Percentiles rank a stretch among this genome's conserved stretches.
Evolutionary conservation across 768 basidiomycete genomes (phyloP).

Genomic region (Calocybe indica): DNA sequence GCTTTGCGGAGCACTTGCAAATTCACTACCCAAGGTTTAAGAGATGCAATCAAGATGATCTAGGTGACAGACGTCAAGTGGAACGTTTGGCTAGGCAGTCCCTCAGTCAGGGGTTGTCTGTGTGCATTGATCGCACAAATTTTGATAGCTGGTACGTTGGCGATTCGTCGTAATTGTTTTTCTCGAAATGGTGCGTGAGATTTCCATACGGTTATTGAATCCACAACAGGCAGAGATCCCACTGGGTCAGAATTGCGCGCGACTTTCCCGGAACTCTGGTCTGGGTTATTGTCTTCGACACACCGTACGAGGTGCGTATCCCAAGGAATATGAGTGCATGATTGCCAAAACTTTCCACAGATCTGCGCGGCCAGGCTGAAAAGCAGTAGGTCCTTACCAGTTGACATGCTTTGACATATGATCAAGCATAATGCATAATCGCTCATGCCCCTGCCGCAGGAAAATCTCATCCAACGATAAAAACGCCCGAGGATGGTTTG

Average conservation of each 20-base stretch:
- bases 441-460: constrained; percentile 33
- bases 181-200: not conserved
- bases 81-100: constrained; percentile 50
- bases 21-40: constrained; percentile 51
- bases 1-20: constrained; percentile 72
- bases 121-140: constrained; percentile 77
- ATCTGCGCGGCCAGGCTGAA: not conserved
- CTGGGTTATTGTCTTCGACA: constrained; percentile 77
- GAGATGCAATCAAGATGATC: constrained; percentile 77
- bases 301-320: constrained; percentile 59
- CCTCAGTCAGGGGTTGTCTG: constrained; percentile 57
- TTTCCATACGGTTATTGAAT: not conserved
- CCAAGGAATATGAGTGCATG: constrained; percentile 3
- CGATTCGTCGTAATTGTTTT: constrained; percentile 6
- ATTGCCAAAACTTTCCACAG: not conserved
- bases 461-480: constrained; percentile 73
- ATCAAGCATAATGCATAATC: not conserved
- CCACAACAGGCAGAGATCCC: constrained; percentile 50
- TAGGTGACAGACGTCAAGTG: constrained; percentile 62
- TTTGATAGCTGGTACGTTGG: constrained; percentile 55
- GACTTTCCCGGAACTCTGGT: constrained; percentile 56
- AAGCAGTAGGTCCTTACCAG: not conserved
- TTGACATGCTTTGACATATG: not conserved
- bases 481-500: constrained; percentile 48
- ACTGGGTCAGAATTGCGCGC: constrained; percentile 72